These are phyloP conservation scores for Debaryomyces maramus DNA, from an alignment of 805 yeast species.

Conservation along the genomic window DNA sequence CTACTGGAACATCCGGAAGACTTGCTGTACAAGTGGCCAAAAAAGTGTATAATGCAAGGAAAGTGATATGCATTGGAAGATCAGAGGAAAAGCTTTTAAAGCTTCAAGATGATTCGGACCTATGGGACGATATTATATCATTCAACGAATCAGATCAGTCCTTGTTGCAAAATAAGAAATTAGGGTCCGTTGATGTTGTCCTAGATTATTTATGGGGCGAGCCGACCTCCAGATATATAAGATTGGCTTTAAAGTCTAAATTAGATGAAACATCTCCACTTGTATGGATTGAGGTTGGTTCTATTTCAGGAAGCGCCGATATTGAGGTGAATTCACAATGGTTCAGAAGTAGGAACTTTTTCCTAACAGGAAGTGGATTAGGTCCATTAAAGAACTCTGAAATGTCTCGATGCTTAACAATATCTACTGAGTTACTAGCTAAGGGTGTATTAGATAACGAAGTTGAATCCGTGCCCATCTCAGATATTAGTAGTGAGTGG, in stretches of 20 bases:
- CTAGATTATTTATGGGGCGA: constrained; percentile 4
- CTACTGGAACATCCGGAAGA: constrained; percentile 4
- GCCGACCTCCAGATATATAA: constrained; percentile 1
- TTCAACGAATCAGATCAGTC: constrained; percentile 1
- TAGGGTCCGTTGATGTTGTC: constrained; percentile 1
- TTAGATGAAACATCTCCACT: not conserved
- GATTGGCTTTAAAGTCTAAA: not conserved
- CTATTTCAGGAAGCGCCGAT: not conserved
- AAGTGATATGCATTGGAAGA: constrained; percentile 4
- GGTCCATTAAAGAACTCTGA: constrained; percentile 3
- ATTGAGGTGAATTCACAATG: not conserved
- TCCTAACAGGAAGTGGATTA: constrained; percentile 2
- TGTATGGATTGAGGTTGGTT: constrained; percentile 3
- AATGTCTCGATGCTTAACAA: not conserved
- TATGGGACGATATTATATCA: constrained; percentile 3
- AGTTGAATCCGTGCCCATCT: constrained; percentile 1
- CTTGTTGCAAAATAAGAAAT: not conserved
- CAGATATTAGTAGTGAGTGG: constrained; percentile 1
- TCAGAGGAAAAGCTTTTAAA: not conserved
- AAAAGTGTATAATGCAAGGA: not conserved
- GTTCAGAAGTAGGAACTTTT: constrained; percentile 2
- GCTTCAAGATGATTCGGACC: not conserved
- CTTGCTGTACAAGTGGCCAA: constrained; percentile 4
- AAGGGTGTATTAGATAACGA: not conserved
- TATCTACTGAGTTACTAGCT: not conserved